phyloP scores from a whole-genome alignment of 495 filamentous ascomycete species.

The Penicillium bovifimosum region DNA sequence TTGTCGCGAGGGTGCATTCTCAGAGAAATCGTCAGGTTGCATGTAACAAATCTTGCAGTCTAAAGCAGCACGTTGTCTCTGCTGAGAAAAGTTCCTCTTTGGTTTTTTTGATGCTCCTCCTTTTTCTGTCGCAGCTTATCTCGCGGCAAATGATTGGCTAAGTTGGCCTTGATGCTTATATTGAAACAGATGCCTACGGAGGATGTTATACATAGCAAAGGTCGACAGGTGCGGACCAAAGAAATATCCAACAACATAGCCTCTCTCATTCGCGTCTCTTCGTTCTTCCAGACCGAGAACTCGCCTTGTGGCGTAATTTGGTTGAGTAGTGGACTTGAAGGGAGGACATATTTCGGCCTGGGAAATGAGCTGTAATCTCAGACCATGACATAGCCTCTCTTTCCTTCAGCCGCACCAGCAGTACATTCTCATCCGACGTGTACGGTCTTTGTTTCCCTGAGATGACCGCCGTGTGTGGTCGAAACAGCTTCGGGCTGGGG shows the following conservation, averaged over 20 bases:
- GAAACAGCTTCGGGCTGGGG: conserved; percentile 8
- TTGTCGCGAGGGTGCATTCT: neutral
- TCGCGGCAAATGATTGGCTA: too few relatives aligned
- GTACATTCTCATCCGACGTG: conserved; percentile 9
- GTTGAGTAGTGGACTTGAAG: conserved; percentile 14
- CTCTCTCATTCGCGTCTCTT: conserved; percentile 6
- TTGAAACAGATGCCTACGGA: conserved; percentile 10
- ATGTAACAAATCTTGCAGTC: too few relatives aligned
- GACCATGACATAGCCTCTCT: conserved; percentile 8
- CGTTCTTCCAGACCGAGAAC: conserved; percentile 5
- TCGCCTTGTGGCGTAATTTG: conserved; percentile 13
- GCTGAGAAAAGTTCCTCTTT: too few relatives aligned
- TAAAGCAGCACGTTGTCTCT: too few relatives aligned
- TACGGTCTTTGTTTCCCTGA: conserved; percentile 5
- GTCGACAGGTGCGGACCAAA: conserved; percentile 6
- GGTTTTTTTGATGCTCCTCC: too few relatives aligned
- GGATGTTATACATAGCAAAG: conserved; percentile 3
- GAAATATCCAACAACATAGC: neutral
- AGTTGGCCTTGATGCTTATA: conserved; percentile 4
- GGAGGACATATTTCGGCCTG: conserved; percentile 5
- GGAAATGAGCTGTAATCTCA: conserved; percentile 12
- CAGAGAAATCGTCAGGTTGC: neutral
- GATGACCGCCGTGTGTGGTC: conserved; percentile 1
- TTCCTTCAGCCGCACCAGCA: conserved; percentile 14
- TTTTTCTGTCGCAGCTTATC: too few relatives aligned